Evolutionary conservation across 2,329 filamentous ascomycete genomes (phyloP).

Genomic region (Aspergillus udagawae): DNA sequence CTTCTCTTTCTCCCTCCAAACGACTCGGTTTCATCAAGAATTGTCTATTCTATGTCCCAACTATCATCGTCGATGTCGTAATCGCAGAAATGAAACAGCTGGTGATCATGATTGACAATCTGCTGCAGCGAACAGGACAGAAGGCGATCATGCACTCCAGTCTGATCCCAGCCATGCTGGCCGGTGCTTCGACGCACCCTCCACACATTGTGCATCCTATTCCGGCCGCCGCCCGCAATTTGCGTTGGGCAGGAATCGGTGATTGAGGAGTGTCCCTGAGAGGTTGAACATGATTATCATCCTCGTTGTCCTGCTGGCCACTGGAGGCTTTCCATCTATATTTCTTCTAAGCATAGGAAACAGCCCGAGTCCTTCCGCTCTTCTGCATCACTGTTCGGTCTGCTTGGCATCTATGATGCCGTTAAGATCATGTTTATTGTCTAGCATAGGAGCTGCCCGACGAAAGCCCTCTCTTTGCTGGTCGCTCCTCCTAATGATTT

Average conservation of each 20-base stretch:
- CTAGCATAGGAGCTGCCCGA: background rate
- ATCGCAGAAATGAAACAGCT: background rate
- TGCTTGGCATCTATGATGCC: background rate
- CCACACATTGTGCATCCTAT: conserved; percentile 20
- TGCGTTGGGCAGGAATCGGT: conserved; percentile 28
- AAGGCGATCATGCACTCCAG: background rate
- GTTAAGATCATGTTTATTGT: background rate
- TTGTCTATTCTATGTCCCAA: background rate
- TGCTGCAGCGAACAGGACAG: background rate
- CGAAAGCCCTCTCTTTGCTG: background rate
- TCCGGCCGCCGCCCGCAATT: conserved; percentile 16
- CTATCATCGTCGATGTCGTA: background rate
- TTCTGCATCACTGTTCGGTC: background rate
- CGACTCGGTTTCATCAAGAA: background rate
- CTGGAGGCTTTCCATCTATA: conserved; percentile 12
- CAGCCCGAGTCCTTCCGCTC: background rate
- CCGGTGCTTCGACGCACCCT: conserved; percentile 18
- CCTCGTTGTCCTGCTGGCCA: background rate
- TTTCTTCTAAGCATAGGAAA: conserved; percentile 9
- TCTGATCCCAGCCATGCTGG: conserved; percentile 8
- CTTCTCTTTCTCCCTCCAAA: background rate
- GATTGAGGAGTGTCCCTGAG: conserved; percentile 6
- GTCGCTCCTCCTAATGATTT: background rate
- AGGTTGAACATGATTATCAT: background rate
- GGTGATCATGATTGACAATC: background rate